Conservation (phyloP, 1,284 basidiomycete species). For the Moesziomyces parantarcticus region DNA sequence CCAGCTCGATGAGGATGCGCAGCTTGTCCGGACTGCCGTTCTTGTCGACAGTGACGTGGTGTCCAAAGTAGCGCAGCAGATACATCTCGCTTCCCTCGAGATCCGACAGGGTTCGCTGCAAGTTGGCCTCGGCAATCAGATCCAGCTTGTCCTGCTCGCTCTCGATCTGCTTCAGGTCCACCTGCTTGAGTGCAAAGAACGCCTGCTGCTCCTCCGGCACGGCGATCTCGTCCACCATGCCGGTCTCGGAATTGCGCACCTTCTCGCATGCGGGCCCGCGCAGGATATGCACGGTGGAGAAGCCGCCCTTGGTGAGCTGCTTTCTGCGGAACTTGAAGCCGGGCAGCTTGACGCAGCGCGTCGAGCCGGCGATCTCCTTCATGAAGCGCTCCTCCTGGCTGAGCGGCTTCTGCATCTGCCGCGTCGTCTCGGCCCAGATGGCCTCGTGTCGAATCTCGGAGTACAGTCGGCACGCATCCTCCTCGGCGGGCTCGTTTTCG, state of each 20-base stretch:
- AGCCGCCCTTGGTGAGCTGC: constrained; percentile 61
- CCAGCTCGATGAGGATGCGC: constrained; percentile 65
- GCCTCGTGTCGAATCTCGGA: constrained; percentile 43
- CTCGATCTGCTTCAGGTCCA: constrained; percentile 63
- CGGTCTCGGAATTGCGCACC: constrained; percentile 33
- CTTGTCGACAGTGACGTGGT: constrained; percentile 55
- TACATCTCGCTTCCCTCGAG: constrained; percentile 59
- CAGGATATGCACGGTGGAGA: constrained; percentile 64
- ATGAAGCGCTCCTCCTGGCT: constrained; percentile 30
- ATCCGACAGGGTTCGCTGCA: constrained; percentile 57
- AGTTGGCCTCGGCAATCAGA: constrained; percentile 64
- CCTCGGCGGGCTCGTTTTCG: constrained; percentile 30
- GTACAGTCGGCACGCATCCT: constrained; percentile 30
- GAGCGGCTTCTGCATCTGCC: constrained; percentile 38
- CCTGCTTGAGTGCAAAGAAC: constrained; percentile 66
- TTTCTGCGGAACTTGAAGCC: constrained; percentile 61
- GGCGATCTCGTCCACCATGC: constrained; percentile 41
- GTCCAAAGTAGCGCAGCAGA: constrained; percentile 65
- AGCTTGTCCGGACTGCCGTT: constrained; percentile 47
- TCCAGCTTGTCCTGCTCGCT: constrained; percentile 61
- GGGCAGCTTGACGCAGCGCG: constrained; percentile 52
- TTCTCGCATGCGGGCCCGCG: constrained; percentile 55
- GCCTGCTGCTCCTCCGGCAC: constrained; percentile 61
- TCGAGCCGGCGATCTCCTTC: constrained; percentile 35
- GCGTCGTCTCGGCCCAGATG: constrained; percentile 49